A percentile compares a stretch with the other conserved stretches of the same genome.
Conservation (phyloP, 495 filamentous ascomycete species). For the Penicillium canescens region DNA sequence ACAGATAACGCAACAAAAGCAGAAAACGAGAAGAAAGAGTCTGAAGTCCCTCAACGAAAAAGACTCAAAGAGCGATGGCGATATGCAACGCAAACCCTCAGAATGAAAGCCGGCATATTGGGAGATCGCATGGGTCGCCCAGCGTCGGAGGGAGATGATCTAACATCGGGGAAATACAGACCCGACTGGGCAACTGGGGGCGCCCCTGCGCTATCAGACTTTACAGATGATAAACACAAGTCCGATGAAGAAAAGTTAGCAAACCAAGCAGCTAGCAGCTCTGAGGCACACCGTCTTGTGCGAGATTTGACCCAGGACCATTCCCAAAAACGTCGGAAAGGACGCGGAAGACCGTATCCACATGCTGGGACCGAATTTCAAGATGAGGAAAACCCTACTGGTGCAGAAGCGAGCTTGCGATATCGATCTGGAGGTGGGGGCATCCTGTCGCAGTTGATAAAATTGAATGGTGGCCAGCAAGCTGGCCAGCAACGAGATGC, state of each 20-base stretch:
- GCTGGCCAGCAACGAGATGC: slow-evolving; percentile 3
- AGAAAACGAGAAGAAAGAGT: neutral
- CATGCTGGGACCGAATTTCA: slow-evolving; percentile 11
- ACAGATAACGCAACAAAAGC: neutral
- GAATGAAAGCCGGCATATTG: slow-evolving; percentile 3
- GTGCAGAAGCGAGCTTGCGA: slow-evolving; percentile 15
- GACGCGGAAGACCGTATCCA: slow-evolving; percentile 18
- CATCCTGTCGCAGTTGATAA: slow-evolving; percentile 36
- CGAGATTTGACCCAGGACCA: slow-evolving; percentile 35
- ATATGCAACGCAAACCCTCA: neutral
- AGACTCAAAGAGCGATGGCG: slow-evolving; percentile 2
- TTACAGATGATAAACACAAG: slow-evolving; percentile 35
- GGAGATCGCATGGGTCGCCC: slow-evolving; percentile 23
- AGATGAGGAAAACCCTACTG: slow-evolving; percentile 12
- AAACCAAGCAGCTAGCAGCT: slow-evolving; percentile 17
- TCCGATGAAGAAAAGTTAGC: slow-evolving; percentile 26
- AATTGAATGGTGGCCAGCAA: slow-evolving; percentile 19
- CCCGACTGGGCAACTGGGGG: slow-evolving; percentile 30
- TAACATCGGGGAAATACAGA: slow-evolving; percentile 24
- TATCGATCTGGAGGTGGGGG: slow-evolving; percentile 33
- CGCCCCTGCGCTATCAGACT: slow-evolving; percentile 24
- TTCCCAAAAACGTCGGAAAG: slow-evolving; percentile 23
- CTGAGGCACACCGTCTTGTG: slow-evolving; percentile 31
- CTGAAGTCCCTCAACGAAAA: neutral
- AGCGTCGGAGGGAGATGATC: slow-evolving; percentile 23